These are phyloP conservation scores for Glarea lozoyensis DNA, from an alignment of 495 filamentous ascomycete species.

Conservation along the genomic window DNA sequence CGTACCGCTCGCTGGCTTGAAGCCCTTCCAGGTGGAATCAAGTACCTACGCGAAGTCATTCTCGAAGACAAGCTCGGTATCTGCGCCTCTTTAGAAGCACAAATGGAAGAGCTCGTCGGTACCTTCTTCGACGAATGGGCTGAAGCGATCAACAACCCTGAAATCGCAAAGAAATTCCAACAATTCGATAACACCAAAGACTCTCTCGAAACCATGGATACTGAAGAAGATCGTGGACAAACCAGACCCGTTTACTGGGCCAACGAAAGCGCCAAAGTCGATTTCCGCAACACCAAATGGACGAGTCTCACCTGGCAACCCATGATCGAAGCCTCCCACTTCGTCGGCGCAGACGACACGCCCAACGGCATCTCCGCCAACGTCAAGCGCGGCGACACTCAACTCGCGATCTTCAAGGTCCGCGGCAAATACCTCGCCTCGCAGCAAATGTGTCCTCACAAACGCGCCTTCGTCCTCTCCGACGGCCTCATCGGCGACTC, in stretches of 20 bases:
- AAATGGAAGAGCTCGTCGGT: slow-evolving; percentile 83
- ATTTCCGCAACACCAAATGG: slow-evolving; percentile 75
- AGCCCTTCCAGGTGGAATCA: slow-evolving; percentile 75
- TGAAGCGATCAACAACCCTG: slow-evolving; percentile 65
- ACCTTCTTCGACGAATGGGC: slow-evolving; percentile 97
- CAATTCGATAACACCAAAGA: slow-evolving; percentile 87
- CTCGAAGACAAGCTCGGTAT: slow-evolving; percentile 88
- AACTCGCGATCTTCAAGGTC: slow-evolving; percentile 86
- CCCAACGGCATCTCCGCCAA: slow-evolving; percentile 63
- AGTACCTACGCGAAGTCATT: slow-evolving; percentile 75
- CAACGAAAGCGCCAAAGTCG: slow-evolving; percentile 52
- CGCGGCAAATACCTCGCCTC: slow-evolving; percentile 78
- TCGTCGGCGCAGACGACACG: slow-evolving; percentile 49
- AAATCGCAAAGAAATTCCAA: slow-evolving; percentile 61
- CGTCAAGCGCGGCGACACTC: slow-evolving; percentile 84
- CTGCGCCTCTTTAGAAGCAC: slow-evolving; percentile 72
- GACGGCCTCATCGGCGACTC: slow-evolving; percentile 80
- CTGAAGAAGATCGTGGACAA: slow-evolving; percentile 67
- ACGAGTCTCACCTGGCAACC: slow-evolving; percentile 74
- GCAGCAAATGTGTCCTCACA: slow-evolving; percentile 98
- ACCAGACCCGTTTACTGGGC: slow-evolving; percentile 78
- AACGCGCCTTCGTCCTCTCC: slow-evolving; percentile 81
- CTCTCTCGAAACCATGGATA: slow-evolving; percentile 58
- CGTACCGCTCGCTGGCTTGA: slow-evolving; percentile 93
- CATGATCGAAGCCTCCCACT: slow-evolving; percentile 63